Percentiles rank a stretch among this genome's conserved stretches.
These are phyloP conservation scores for Colletotrichum sublineola DNA, from an alignment of 2,329 filamentous ascomycete genomes.

Conservation along the genomic window DNA sequence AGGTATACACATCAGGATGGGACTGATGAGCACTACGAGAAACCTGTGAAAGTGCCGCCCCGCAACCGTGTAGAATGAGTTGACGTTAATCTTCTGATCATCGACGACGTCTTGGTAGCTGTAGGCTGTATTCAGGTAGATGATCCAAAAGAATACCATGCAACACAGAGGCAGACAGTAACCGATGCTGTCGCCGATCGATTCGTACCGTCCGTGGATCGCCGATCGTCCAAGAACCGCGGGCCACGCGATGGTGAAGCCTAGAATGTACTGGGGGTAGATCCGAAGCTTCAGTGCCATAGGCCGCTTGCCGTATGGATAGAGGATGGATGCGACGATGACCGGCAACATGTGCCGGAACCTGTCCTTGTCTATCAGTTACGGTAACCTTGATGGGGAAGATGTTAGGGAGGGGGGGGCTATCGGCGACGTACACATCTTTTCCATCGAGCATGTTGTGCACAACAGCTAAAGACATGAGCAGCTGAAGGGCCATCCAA, in stretches of 20 bases:
- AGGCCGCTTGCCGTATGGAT: conserved; percentile 45
- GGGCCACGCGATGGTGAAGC: conserved; percentile 46
- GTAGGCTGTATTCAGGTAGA: conserved; percentile 46
- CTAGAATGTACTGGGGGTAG: conserved; percentile 46
- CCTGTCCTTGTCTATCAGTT: conserved; percentile 30
- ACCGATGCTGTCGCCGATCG: conserved; percentile 40
- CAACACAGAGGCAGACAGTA: conserved; percentile 45
- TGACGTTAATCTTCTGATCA: conserved; percentile 45
- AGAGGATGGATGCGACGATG: conserved; percentile 43
- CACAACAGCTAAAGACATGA: conserved; percentile 32
- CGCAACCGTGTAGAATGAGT: conserved; percentile 43
- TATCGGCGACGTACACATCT: conserved; percentile 27
- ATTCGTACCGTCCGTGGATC: conserved; percentile 42
- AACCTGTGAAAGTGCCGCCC: conserved; percentile 34
- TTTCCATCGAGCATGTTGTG: conserved; percentile 36
- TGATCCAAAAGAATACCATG: conserved; percentile 48
- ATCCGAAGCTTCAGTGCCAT: conserved; percentile 42
- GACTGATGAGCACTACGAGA: conserved; percentile 30
- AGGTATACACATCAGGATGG: conserved; percentile 29
- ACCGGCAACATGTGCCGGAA: conserved; percentile 44
- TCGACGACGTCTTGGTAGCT: conserved; percentile 46
- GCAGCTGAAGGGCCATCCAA: conserved; percentile 36
- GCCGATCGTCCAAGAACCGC: conserved; percentile 45
- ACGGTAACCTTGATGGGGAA: fast-evolving
- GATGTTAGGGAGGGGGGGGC: no score